Evolutionary conservation across 352 stramenopile genomes (phyloP).

Genomic region (Thraustotheca clavata): DNA sequence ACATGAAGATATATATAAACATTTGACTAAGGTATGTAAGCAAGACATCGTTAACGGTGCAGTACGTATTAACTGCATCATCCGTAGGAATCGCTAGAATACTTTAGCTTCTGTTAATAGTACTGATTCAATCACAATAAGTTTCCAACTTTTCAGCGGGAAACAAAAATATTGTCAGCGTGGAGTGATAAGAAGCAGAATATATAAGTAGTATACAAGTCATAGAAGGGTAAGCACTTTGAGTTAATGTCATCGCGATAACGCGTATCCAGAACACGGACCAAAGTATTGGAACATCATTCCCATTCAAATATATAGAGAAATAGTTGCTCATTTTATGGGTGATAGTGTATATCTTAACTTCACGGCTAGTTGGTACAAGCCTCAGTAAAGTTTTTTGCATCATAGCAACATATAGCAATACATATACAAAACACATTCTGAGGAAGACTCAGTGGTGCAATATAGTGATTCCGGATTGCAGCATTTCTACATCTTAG

Average conservation of each 20-base stretch:
- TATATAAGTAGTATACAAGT: constrained; percentile 19
- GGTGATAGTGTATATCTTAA: constrained; percentile 89
- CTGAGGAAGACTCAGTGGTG: constrained; percentile 20
- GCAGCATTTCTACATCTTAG: constrained; percentile 65
- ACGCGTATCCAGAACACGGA: constrained; percentile 89
- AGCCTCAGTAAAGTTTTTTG: constrained; percentile 77
- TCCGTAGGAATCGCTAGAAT: constrained; percentile 83
- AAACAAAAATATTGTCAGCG: constrained; percentile 78
- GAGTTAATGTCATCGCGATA: constrained; percentile 84
- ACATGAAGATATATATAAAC: constrained; percentile 24
- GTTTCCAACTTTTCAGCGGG: constrained; percentile 81
- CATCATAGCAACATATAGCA: constrained; percentile 65
- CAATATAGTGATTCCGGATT: constrained; percentile 85
- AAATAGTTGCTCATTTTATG: constrained; percentile 84
- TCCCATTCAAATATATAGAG: constrained; percentile 27
- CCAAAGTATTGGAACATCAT: constrained; percentile 87
- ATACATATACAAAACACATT: constrained; percentile 18
- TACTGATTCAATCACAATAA: constrained; percentile 82
- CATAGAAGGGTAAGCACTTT: constrained; percentile 75
- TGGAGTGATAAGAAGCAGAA: constrained; percentile 82
- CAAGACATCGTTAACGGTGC: constrained; percentile 75
- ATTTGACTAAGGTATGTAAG: constrained; percentile 38
- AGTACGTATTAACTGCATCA: constrained; percentile 39
- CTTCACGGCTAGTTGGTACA: constrained; percentile 89
- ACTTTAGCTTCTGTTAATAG: constrained; percentile 83